Conservation (phyloP, 2,329 filamentous ascomycete species). For the Pseudogymnoascus sp. region DNA sequence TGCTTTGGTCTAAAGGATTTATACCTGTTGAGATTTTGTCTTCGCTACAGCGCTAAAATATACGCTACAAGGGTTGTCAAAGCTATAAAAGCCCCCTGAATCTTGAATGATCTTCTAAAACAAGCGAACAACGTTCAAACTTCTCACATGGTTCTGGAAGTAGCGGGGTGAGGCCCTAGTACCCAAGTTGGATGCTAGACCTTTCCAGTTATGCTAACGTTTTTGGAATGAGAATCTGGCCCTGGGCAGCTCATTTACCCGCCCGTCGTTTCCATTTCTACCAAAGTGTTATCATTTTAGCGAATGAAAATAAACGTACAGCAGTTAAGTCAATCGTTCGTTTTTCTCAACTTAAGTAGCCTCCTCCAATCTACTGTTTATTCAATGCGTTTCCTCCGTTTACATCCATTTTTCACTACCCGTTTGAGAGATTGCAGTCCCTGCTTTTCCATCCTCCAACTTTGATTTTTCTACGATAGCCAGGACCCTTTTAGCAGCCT, state of each 20-base stretch:
- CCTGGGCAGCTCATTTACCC: too few species aligned
- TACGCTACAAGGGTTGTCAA: too few species aligned
- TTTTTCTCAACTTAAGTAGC: background rate
- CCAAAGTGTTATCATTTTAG: background rate
- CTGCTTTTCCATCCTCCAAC: slow-evolving; percentile 29
- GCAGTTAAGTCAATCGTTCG: background rate
- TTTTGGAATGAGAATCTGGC: too few species aligned
- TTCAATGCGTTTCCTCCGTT: background rate
- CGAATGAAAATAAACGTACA: background rate
- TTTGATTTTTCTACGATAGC: slow-evolving; percentile 32
- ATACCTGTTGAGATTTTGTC: background rate
- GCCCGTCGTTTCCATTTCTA: background rate
- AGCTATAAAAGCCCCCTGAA: too few species aligned
- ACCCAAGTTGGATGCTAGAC: too few species aligned
- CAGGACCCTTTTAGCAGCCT: slow-evolving; percentile 30
- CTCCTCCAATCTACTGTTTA: background rate
- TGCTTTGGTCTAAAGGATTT: background rate
- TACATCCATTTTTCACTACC: slow-evolving; percentile 1
- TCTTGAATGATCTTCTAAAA: too few species aligned
- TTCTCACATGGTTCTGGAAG: too few species aligned
- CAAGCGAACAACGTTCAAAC: too few species aligned
- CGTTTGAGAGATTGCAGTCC: background rate
- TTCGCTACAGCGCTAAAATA: too few species aligned
- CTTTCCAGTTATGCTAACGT: too few species aligned
- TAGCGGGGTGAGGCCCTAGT: too few species aligned